These are phyloP conservation scores for Amanita phalloides DNA, from an alignment of 768 basidiomycete species.

Conservation along the genomic window DNA sequence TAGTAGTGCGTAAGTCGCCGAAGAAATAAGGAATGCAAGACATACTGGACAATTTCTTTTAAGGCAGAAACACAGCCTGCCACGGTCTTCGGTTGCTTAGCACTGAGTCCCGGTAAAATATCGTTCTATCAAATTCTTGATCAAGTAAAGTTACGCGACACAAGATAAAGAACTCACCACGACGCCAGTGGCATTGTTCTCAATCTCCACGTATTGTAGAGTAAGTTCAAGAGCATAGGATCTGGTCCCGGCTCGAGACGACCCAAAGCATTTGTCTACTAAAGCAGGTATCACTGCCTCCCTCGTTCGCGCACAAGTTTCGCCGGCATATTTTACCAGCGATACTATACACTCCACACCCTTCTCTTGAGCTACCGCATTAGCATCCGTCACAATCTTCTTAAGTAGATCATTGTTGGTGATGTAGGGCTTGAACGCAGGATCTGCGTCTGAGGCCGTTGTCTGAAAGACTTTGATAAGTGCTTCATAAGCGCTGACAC, in stretches of 20 bases:
- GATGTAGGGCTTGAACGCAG: slow-evolving; percentile 84
- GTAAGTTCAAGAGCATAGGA: slow-evolving; percentile 77
- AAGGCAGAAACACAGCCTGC: slow-evolving; percentile 67
- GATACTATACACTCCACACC: slow-evolving; percentile 83
- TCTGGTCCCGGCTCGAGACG: slow-evolving; percentile 83
- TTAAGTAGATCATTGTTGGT: slow-evolving; percentile 70
- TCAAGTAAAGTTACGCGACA: not conserved
- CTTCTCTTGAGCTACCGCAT: slow-evolving; percentile 97
- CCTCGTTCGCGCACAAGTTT: slow-evolving; percentile 73
- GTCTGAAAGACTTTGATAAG: slow-evolving; percentile 81
- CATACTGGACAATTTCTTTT: slow-evolving; percentile 80
- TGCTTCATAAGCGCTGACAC: slow-evolving; percentile 84
- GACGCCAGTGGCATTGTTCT: slow-evolving; percentile 79
- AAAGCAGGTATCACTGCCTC: slow-evolving; percentile 79
- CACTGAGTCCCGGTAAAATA: slow-evolving; percentile 72
- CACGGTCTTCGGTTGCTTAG: slow-evolving; percentile 93
- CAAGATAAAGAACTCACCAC: slow-evolving; percentile 54
- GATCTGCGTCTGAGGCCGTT: slow-evolving; percentile 88
- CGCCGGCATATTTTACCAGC: slow-evolving; percentile 87
- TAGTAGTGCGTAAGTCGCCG: not conserved
- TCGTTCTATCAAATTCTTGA: slow-evolving; percentile 41
- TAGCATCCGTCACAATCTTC: slow-evolving; percentile 83
- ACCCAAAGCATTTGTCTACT: slow-evolving; percentile 94
- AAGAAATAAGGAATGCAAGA: not conserved
- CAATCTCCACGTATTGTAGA: slow-evolving; percentile 87